Base-by-base conservation (phyloP, 2,329 filamentous ascomycete species). In the Spiromastix sp. region DNA sequence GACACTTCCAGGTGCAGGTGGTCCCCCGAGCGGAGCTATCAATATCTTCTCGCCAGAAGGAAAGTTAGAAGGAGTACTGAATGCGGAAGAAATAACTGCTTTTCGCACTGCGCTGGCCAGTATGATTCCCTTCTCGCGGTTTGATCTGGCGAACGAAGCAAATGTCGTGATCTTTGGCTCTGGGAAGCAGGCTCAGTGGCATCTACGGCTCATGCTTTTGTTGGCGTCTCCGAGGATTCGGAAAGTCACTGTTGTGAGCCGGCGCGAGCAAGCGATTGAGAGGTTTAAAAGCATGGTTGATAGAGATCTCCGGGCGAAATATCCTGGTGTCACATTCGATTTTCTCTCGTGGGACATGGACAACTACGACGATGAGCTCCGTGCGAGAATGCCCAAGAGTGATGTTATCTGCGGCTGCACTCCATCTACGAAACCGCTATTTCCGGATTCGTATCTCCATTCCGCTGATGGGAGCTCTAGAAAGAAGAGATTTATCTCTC, bases 101-200 rank as follows among this genome's bases (percentile, higher is more conserved):
- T 91, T 89, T 57, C 77, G 85, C 41, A 91, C 85, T 0, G 81
- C 83, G 0, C 65, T 89, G 8, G 76, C 76, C 2, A 81, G 79
- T 3, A 73, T 79, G 36, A 76, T 79, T 17, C 67, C 85, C 0
- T 66, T 85, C 21, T 57, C 61, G 13, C 72, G 71, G 24, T 59
- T 50, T 37, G 34, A 34, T 1, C 38, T 46, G 5, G 35, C 55
- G 3, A 30, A 34, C 4, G 54, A 51, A 19, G 50, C 49, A n/a
- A 54, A 55, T 2, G 44, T 69, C 2, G 46, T 70, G 7, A 58
- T 71, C 1, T 67, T 70, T 40, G 67, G 67, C 6, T 63, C 66
- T 0, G 67, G 67, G 0, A 60, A 63, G 28, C 67, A 70, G 43
- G 66, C 66, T 1, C 55, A 66, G 37, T 71, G 67, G 67, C 67